Evolutionary conservation across 2,329 filamentous ascomycete species (phyloP).

Genomic region (Alternaria angustiovoidea): DNA sequence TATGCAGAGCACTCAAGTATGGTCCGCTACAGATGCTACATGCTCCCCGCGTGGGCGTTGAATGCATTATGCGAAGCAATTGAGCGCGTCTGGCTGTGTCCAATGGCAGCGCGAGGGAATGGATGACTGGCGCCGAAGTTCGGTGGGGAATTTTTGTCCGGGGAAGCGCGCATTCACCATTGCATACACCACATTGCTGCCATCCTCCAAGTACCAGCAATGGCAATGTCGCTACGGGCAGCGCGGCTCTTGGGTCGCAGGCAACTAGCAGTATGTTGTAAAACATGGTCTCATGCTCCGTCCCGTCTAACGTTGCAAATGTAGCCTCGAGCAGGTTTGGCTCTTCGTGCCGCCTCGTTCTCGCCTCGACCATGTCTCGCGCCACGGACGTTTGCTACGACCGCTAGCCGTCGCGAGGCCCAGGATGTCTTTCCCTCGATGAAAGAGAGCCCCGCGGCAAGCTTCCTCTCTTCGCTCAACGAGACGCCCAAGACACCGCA

Average conservation of each 20-base stretch:
- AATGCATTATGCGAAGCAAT: conserved; percentile 33
- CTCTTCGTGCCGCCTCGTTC: conserved; percentile 37
- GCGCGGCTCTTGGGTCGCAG: conserved; percentile 44
- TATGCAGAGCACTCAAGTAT: conserved; percentile 4
- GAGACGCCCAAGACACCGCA: conserved; percentile 64
- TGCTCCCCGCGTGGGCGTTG: conserved; percentile 17
- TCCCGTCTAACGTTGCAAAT: conserved; percentile 22
- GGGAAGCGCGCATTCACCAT: conserved; percentile 22
- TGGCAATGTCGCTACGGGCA: conserved; percentile 50
- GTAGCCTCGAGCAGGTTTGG: conserved; percentile 37
- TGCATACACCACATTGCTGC: conserved; percentile 32
- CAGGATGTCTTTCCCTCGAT: conserved; percentile 67
- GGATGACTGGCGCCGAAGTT: conserved; percentile 17
- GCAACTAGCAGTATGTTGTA: conserved; percentile 38
- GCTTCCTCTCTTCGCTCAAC: conserved; percentile 76
- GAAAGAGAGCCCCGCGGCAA: conserved; percentile 66
- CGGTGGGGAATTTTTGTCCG: conserved; percentile 28
- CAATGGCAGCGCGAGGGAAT: conserved; percentile 32
- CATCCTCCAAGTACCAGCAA: conserved; percentile 26
- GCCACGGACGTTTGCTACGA: conserved; percentile 40
- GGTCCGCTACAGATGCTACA: conserved; percentile 6
- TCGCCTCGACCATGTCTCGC: conserved; percentile 30
- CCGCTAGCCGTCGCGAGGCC: conserved; percentile 29
- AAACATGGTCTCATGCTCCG: neutral
- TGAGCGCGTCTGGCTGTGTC: conserved; percentile 23